Conservation (phyloP, 129 eudicot species). For the Flaveria bidentis region DNA sequence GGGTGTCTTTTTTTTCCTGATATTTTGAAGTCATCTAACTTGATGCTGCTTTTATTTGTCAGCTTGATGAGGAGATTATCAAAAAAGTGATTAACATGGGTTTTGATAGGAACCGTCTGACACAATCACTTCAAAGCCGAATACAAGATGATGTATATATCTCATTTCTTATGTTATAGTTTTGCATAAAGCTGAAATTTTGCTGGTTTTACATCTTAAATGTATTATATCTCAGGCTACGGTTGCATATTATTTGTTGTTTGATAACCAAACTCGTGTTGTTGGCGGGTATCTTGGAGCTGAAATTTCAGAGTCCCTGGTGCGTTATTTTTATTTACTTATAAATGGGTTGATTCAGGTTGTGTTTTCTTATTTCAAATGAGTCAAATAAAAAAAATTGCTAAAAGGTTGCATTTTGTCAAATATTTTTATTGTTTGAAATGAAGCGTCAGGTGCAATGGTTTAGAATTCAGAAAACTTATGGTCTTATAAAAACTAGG, state of each 20-base stretch:
- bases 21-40: slow-evolving; percentile 9
- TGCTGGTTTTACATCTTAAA: slow-evolving; percentile 16
- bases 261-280: slow-evolving; percentile 69
- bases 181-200: slow-evolving; percentile 13
- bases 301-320: slow-evolving; percentile 66
- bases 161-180: slow-evolving; percentile 14
- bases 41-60: slow-evolving; percentile 31
- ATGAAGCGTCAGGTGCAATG: neutral
- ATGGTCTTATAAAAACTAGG: neutral
- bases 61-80: slow-evolving; percentile 76
- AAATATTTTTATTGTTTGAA: neutral
- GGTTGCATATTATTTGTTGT: slow-evolving; percentile 70
- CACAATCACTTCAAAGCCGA: slow-evolving; percentile 67
- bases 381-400: neutral
- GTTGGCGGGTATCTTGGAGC: slow-evolving; percentile 78
- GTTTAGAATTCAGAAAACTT: neutral
- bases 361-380: neutral
- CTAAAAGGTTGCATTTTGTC: neutral
- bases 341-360: neutral
- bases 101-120: slow-evolving; percentile 51
- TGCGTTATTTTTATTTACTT: slow-evolving; percentile 29
- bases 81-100: slow-evolving; percentile 67
- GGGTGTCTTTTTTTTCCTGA: neutral
- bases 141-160: slow-evolving; percentile 64
- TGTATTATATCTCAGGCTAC: slow-evolving; percentile 54